A percentile compares a stretch with the other conserved stretches of the same genome.
phyloP scores from a whole-genome alignment of 768 basidiomycete genomes.

The Grammothele lineata region DNA sequence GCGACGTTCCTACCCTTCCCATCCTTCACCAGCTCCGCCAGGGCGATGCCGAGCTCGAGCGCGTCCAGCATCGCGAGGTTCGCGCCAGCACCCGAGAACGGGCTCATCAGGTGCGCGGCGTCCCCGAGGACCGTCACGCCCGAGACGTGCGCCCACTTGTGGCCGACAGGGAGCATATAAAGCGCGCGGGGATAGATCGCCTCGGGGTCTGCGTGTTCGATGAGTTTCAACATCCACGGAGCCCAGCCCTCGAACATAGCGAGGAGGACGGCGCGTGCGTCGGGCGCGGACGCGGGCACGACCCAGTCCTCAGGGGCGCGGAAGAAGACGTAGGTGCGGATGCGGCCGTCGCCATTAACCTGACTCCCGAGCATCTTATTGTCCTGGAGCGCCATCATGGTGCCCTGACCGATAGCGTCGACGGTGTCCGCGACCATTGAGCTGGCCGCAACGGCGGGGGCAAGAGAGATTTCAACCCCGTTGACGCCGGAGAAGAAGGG shows the following conservation, averaged over 20 bases:
- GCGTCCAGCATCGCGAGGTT: constrained; percentile 32
- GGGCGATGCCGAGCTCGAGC: constrained; percentile 9
- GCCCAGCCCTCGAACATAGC: constrained; percentile 1
- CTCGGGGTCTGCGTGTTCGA: constrained; percentile 2
- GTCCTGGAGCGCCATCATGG: constrained; percentile 24
- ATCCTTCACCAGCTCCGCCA: neutral
- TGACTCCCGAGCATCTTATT: constrained; percentile 28
- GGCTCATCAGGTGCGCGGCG: constrained; percentile 35
- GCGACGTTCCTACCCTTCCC: neutral
- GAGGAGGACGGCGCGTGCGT: constrained; percentile 4
- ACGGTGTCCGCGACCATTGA: neutral
- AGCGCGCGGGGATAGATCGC: constrained; percentile 10
- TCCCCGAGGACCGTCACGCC: constrained; percentile 18
- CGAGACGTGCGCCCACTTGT: constrained; percentile 8
- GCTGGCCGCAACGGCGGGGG: constrained; percentile 7
- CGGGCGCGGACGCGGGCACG: constrained; percentile 2
- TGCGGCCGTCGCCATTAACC: constrained; percentile 26
- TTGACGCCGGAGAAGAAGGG: constrained; percentile 32
- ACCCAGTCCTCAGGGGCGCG: constrained; percentile 13
- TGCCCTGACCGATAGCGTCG: constrained; percentile 25
- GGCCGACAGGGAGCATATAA: constrained; percentile 8
- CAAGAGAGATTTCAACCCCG: constrained; percentile 19
- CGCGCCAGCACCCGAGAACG: constrained; percentile 34
- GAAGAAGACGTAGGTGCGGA: constrained; percentile 5
- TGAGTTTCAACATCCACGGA: constrained; percentile 8